phyloP scores from a whole-genome alignment of 352 stramenopile species.

The Phytophthora macrochlamydospora region DNA sequence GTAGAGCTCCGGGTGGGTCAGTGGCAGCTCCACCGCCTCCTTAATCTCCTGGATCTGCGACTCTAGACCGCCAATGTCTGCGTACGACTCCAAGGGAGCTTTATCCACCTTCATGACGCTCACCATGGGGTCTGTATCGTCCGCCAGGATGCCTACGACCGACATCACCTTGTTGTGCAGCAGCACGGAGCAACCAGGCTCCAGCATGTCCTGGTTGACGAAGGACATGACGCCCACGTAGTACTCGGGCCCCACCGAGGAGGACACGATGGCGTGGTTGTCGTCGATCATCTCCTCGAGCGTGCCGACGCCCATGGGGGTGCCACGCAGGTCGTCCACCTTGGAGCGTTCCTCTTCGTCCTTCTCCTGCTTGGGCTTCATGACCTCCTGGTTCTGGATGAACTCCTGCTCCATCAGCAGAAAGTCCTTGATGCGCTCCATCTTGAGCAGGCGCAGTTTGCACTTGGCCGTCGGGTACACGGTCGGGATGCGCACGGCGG shows the following conservation, averaged over 20 bases:
- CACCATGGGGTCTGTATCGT: conserved; percentile 99
- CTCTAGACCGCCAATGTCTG: conserved; percentile 99
- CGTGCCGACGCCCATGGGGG: conserved; percentile 97
- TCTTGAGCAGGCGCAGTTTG: conserved; percentile 99
- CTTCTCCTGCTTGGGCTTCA: conserved; percentile 99
- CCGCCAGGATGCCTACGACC: conserved; percentile 98
- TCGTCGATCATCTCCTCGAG: conserved; percentile 99
- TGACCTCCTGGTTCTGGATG: conserved; percentile 99
- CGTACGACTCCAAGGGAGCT: conserved; percentile 98
- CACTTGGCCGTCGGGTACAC: conserved; percentile 99
- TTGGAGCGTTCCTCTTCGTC: conserved; percentile 99
- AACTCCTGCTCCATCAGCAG: conserved; percentile 99
- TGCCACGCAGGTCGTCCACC: conserved; percentile 98
- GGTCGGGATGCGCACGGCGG: conserved; percentile 87
- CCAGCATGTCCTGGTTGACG: conserved; percentile 99
- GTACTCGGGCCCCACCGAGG: conserved; percentile 98
- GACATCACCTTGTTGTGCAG: conserved; percentile 99
- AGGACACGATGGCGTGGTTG: conserved; percentile 99
- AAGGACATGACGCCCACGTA: conserved; percentile 99
- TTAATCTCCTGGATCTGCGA: conserved; percentile 97
- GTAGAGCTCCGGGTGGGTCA: conserved; percentile 99
- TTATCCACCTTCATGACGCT: conserved; percentile 99
- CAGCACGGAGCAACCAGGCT: conserved; percentile 98
- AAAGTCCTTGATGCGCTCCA: conserved; percentile 99
- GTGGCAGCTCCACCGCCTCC: conserved; percentile 95